A percentile compares a stretch with the other conserved stretches of the same genome.
phyloP scores from a whole-genome alignment of 495 filamentous ascomycete species.

The Penicilliopsis zonata region DNA sequence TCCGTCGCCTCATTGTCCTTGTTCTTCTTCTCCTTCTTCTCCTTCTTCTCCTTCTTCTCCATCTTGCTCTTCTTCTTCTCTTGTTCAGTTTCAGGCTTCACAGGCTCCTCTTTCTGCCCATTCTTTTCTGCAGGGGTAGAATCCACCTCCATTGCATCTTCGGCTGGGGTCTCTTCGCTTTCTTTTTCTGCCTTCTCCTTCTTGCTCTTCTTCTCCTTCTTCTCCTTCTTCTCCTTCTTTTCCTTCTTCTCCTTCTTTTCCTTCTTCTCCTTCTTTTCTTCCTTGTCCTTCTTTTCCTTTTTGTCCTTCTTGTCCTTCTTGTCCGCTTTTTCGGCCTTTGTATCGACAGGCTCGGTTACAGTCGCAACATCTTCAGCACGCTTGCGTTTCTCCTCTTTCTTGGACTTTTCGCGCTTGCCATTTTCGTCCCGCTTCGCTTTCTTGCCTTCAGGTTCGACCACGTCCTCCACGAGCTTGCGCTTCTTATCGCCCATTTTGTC shows the following conservation, averaged over 20 bases:
- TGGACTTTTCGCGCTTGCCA: constrained; percentile 10
- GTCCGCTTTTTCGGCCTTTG: constrained; percentile 1
- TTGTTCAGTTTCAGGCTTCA: constrained; percentile 2
- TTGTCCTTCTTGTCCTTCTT: constrained; percentile 4
- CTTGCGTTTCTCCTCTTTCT: constrained; percentile 17
- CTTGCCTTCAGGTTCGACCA: constrained; percentile 22
- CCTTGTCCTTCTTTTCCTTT: constrained; percentile 10
- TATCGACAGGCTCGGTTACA: background rate
- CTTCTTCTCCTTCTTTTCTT: constrained; percentile 9
- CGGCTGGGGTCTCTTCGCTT: constrained; percentile 2
- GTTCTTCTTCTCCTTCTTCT: constrained; percentile 12
- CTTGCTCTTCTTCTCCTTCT: constrained; percentile 7
- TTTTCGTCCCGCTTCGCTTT: constrained; percentile 26
- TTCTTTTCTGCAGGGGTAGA: constrained; percentile 3
- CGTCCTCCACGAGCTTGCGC: constrained; percentile 28
- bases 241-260: constrained; percentile 11
- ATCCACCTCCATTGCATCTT: constrained; percentile 11
- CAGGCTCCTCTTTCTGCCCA: constrained; percentile 4
- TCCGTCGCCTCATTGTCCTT: constrained; percentile 9
- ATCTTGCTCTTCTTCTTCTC: constrained; percentile 9
- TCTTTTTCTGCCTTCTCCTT: constrained; percentile 9
- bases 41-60: constrained; percentile 7
- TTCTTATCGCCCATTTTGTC: constrained; percentile 32
- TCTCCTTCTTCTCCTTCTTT: constrained; percentile 12
- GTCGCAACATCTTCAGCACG: constrained; percentile 3